Conservation (phyloP, 163 green algal species). For the Scenedesmus sp. region DNA sequence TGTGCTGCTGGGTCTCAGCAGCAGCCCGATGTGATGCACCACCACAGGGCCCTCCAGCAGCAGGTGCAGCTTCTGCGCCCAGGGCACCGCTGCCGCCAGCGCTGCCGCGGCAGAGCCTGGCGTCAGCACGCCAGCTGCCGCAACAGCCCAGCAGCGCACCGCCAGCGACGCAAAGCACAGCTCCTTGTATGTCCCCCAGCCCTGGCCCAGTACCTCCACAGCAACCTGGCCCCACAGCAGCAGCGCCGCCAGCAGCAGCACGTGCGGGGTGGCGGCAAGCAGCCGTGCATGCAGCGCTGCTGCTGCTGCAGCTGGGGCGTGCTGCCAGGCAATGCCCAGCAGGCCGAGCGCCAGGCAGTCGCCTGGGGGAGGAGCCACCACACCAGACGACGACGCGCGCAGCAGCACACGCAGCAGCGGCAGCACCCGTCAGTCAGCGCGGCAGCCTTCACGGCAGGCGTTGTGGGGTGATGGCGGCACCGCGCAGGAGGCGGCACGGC, state of each 20-base stretch:
- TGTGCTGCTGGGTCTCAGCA: background rate
- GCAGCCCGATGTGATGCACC: constrained; percentile 18
- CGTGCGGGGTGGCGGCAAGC: constrained; percentile 12
- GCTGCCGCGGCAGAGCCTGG: background rate
- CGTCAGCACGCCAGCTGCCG: constrained; percentile 6
- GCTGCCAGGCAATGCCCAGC: background rate
- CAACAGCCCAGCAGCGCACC: constrained; percentile 7
- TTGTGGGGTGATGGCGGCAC: too few relatives aligned
- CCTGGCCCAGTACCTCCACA: background rate
- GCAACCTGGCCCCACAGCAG: constrained; percentile 13
- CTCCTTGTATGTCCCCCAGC: constrained; percentile 9
- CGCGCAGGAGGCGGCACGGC: too few relatives aligned
- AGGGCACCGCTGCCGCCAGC: constrained; percentile 5
- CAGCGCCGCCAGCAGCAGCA: constrained; percentile 16
- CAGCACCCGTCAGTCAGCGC: background rate
- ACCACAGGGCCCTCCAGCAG: constrained; percentile 34
- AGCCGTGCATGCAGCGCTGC: background rate
- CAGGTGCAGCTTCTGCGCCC: constrained; percentile 40
- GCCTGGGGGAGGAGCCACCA: background rate
- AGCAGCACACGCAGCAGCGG: background rate
- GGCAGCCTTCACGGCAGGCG: too few relatives aligned
- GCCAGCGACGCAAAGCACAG: constrained; percentile 7
- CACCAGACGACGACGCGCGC: too few relatives aligned
- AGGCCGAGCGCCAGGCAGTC: constrained; percentile 26
- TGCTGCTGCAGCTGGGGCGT: background rate